These are phyloP conservation scores for Hypoxylon intermedium DNA, from an alignment of 495 filamentous ascomycete genomes.

Conservation along the genomic window DNA sequence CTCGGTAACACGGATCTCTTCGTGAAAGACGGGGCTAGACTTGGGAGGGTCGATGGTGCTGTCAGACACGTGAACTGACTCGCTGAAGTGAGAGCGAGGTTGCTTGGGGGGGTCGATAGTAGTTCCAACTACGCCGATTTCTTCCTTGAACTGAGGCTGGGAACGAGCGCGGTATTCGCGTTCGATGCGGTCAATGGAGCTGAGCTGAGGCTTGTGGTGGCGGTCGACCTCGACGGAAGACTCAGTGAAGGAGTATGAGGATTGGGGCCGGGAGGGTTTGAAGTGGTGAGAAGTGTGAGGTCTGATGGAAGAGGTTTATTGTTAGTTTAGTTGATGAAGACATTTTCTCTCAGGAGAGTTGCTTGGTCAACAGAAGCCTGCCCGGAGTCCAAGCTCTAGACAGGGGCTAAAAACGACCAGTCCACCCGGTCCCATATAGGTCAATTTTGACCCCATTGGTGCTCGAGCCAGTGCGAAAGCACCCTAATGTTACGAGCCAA, in stretches of 20 bases:
- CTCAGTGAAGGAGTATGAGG: constrained; percentile 64
- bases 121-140: constrained; percentile 42
- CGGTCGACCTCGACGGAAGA: constrained; percentile 68
- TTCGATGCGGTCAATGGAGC: constrained; percentile 80
- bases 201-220: constrained; percentile 57
- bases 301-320: constrained; percentile 35
- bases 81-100: constrained; percentile 38
- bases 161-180: constrained; percentile 82
- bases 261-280: constrained; percentile 52
- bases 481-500: constrained; percentile 4
- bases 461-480: constrained; percentile 11
- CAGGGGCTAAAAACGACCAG: constrained; percentile 16
- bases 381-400: constrained; percentile 15
- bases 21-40: constrained; percentile 28
- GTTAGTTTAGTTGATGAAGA: constrained; percentile 38
- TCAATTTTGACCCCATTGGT: constrained; percentile 31
- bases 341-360: constrained; percentile 18
- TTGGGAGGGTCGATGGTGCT: constrained; percentile 46
- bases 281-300: constrained; percentile 34
- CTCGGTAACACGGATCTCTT: constrained; percentile 51
- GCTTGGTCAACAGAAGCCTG: constrained; percentile 27
- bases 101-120: constrained; percentile 45
- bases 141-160: constrained; percentile 60
- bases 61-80: constrained; percentile 43
- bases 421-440: constrained; percentile 18